Evolutionary conservation across 768 basidiomycete genomes (phyloP).

Genomic region (Boletus subparvulus): DNA sequence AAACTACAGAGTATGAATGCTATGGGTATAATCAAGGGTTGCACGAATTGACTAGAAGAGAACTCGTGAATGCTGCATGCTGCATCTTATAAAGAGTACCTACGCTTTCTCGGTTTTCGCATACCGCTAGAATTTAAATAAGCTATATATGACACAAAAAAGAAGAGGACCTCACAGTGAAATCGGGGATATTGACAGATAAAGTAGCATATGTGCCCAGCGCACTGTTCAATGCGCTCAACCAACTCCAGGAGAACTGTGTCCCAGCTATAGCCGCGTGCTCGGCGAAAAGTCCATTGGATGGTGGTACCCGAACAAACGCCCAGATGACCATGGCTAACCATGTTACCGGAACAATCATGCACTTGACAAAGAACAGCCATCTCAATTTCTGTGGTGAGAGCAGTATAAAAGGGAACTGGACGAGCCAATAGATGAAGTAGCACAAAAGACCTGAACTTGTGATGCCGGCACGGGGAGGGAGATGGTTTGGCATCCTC

Average conservation of each 20-base stretch:
- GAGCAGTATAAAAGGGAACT: slow-evolving; percentile 72
- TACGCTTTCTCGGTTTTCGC: slow-evolving; percentile 66
- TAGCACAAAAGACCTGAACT: slow-evolving; percentile 72
- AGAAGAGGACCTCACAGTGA: slow-evolving; percentile 45
- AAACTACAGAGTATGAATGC: slow-evolving; percentile 78
- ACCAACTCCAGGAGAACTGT: slow-evolving; percentile 70
- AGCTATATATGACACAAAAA: slow-evolving; percentile 4
- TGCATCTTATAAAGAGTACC: slow-evolving; percentile 18
- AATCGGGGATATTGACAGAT: slow-evolving; percentile 82
- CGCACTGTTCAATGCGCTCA: slow-evolving; percentile 73
- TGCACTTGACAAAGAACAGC: slow-evolving; percentile 69
- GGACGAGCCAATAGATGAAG: slow-evolving; percentile 74
- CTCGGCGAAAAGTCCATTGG: slow-evolving; percentile 55
- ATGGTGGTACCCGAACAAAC: slow-evolving; percentile 61
- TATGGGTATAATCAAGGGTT: slow-evolving; percentile 74
- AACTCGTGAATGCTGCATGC: neutral
- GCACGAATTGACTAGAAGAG: slow-evolving; percentile 60
- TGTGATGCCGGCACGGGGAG: slow-evolving; percentile 58
- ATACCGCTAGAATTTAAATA: slow-evolving; percentile 51
- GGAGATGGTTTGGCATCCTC: slow-evolving; percentile 62
- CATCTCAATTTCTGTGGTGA: slow-evolving; percentile 78
- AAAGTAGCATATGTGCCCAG: slow-evolving; percentile 73
- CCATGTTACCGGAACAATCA: slow-evolving; percentile 64
- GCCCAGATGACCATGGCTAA: slow-evolving; percentile 79
- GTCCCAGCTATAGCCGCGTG: slow-evolving; percentile 55